A percentile compares a stretch with the other conserved stretches of the same genome.
These are phyloP conservation scores for Chlorella sorokiniana DNA, from an alignment of 139 green algal species.

Conservation along the genomic window DNA sequence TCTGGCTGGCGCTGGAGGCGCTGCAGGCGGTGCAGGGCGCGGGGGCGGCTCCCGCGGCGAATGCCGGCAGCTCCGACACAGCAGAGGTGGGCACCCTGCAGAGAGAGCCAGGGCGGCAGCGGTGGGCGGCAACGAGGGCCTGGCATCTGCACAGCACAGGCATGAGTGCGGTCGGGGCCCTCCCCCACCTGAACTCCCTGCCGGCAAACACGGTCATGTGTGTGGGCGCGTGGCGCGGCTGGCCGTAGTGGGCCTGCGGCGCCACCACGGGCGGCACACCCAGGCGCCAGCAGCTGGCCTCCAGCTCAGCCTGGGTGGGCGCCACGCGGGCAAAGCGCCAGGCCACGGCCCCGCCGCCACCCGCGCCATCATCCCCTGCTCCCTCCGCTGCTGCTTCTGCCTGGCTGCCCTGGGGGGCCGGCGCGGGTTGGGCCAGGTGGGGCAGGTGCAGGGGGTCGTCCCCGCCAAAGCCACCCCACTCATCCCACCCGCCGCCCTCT, in stretches of 20 bases:
- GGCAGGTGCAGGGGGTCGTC: conserved; percentile 17
- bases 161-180: too few species aligned
- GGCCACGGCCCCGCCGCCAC: neutral
- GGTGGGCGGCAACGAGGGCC: too few species aligned
- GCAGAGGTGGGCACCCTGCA: conserved; percentile 38
- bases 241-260: conserved; percentile 64
- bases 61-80: conserved; percentile 38
- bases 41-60: neutral
- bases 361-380: neutral
- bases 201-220: conserved; percentile 59
- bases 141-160: too few species aligned
- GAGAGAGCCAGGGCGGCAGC: too few species aligned
- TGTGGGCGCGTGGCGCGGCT: conserved; percentile 54
- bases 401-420: neutral
- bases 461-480: neutral
- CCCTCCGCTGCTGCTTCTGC: neutral
- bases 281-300: conserved; percentile 13
- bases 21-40: neutral
- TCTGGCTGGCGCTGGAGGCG: neutral
- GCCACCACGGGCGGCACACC: conserved; percentile 53
- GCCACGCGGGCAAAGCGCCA: conserved; percentile 12
- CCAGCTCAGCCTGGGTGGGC: conserved; percentile 44
- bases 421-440: neutral
- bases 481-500: neutral
- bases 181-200: conserved; percentile 51